Conservation (phyloP, 192 early-diverging fungal species). For the Linnemannia zychae region DNA sequence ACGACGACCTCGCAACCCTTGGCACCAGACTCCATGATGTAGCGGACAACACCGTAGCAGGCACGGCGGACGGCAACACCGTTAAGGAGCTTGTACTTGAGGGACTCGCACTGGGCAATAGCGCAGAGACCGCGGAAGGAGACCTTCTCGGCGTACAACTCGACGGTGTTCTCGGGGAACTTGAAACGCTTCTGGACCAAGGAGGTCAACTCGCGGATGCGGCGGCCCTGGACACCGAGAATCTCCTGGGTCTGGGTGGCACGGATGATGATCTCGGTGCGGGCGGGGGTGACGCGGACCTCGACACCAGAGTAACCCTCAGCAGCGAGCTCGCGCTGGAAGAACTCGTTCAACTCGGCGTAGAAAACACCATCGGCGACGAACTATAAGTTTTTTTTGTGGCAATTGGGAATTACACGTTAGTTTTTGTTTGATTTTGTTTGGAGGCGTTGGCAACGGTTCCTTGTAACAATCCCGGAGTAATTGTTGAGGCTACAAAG, state of each 20-base stretch:
- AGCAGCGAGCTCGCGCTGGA: slow-evolving; percentile 95
- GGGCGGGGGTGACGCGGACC: slow-evolving; percentile 98
- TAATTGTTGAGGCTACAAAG: neutral
- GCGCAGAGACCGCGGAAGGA: slow-evolving; percentile 97
- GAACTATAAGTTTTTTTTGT: slow-evolving; percentile 73
- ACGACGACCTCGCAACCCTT: slow-evolving; percentile 99
- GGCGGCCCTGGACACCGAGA: slow-evolving; percentile 98
- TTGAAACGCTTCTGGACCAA: slow-evolving; percentile 99
- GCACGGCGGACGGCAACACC: slow-evolving; percentile 98
- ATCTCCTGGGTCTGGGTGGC: slow-evolving; percentile 99
- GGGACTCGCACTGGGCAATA: slow-evolving; percentile 98
- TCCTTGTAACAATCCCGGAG: neutral
- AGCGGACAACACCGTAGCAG: slow-evolving; percentile 98
- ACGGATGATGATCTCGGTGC: slow-evolving; percentile 99
- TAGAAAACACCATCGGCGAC: slow-evolving; percentile 99
- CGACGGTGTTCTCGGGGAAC: slow-evolving; percentile 98
- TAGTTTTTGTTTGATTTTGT: too few relatives aligned
- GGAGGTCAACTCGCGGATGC: slow-evolving; percentile 98
- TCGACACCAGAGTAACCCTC: slow-evolving; percentile 99
- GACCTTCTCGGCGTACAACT: slow-evolving; percentile 99
- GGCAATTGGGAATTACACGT: neutral
- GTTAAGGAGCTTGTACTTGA: slow-evolving; percentile 97
- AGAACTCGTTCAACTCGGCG: slow-evolving; percentile 99
- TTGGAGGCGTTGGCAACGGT: too few relatives aligned
- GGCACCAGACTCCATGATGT: slow-evolving; percentile 99